These are phyloP conservation scores for Hamigera avellanea DNA, from an alignment of 495 filamentous ascomycete species.

Conservation along the genomic window DNA sequence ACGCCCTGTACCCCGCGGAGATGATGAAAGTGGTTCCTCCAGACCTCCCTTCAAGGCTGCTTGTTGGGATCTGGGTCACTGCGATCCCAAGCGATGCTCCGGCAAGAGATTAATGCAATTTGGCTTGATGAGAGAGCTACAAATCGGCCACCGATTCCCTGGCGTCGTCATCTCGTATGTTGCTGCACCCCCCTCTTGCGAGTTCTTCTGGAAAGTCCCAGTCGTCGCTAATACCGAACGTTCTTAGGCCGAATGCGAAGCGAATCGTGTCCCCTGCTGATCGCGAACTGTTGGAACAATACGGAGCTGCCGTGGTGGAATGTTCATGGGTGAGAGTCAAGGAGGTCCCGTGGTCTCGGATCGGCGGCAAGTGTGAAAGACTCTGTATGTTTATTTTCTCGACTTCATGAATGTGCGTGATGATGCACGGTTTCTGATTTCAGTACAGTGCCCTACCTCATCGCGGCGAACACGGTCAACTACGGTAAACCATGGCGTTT, in stretches of 20 bases:
- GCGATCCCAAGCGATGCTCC: constrained; percentile 93
- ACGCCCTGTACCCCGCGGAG: constrained; percentile 34
- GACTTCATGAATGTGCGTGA: too few species aligned
- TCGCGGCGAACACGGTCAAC: constrained; percentile 94
- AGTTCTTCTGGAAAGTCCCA: not conserved
- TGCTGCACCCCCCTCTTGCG: constrained; percentile 4
- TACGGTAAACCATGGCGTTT: constrained; percentile 90
- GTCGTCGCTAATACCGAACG: not conserved
- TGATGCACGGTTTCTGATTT: not conserved
- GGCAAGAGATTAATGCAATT: constrained; percentile 87
- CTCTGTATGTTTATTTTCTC: constrained; percentile 35
- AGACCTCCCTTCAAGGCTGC: constrained; percentile 75
- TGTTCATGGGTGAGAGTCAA: constrained; percentile 90
- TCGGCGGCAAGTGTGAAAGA: constrained; percentile 91
- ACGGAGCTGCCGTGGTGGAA: constrained; percentile 91
- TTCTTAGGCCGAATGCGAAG: constrained; percentile 73
- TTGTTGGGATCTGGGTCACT: constrained; percentile 96
- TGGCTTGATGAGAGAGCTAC: constrained; percentile 85
- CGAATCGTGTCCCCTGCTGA: constrained; percentile 71
- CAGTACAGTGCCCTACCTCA: constrained; percentile 70
- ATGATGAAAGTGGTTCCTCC: constrained; percentile 20
- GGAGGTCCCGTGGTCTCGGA: constrained; percentile 82
- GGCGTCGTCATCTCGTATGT: constrained; percentile 79
- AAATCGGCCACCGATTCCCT: constrained; percentile 78
- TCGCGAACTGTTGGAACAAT: constrained; percentile 64